These are phyloP conservation scores for Stagonosporopsis cucurbitacearum DNA, from an alignment of 2,329 filamentous ascomycete genomes.

Conservation along the genomic window DNA sequence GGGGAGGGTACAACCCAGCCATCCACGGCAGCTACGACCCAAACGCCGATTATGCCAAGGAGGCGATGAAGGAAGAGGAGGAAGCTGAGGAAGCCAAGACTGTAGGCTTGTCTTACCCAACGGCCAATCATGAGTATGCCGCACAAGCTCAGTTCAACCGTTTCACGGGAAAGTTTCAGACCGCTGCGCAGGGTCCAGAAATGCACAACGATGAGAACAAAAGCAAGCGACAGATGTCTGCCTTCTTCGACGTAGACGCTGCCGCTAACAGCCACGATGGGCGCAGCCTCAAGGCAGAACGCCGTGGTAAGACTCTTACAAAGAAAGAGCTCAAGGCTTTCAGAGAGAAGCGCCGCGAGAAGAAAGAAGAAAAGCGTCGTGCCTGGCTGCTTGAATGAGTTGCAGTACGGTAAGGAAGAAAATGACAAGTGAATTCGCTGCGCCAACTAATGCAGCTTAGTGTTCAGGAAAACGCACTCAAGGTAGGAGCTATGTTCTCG, in stretches of 20 bases:
- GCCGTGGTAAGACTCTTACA: conserved; percentile 80
- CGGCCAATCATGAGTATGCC: conserved; percentile 60
- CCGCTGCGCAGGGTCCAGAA: conserved; percentile 70
- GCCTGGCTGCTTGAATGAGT: conserved; percentile 86
- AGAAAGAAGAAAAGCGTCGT: conserved; percentile 91
- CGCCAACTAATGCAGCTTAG: conserved; percentile 40
- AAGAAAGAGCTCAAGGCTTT: conserved; percentile 90
- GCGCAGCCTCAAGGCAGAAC: conserved; percentile 87
- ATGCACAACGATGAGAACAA: conserved; percentile 88
- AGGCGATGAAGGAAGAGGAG: conserved; percentile 51
- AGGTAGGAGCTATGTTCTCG: conserved; percentile 25
- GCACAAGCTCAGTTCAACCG: conserved; percentile 85
- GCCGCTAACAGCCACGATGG: conserved; percentile 91
- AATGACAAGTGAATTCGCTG: conserved; percentile 25
- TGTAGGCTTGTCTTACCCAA: conserved; percentile 27
- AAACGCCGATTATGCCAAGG: conserved; percentile 84
- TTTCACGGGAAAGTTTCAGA: conserved; percentile 85
- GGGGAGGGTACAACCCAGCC: conserved; percentile 89
- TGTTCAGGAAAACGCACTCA: conserved; percentile 8
- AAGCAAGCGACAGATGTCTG: conserved; percentile 84
- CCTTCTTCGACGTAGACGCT: conserved; percentile 94
- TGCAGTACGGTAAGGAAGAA: conserved; percentile 39
- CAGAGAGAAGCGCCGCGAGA: conserved; percentile 85
- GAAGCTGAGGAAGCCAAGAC: conserved; percentile 36
- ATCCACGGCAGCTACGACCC: conserved; percentile 98